Base-by-base conservation (phyloP, 805 yeast genomes). In the Candida succiphila region DNA sequence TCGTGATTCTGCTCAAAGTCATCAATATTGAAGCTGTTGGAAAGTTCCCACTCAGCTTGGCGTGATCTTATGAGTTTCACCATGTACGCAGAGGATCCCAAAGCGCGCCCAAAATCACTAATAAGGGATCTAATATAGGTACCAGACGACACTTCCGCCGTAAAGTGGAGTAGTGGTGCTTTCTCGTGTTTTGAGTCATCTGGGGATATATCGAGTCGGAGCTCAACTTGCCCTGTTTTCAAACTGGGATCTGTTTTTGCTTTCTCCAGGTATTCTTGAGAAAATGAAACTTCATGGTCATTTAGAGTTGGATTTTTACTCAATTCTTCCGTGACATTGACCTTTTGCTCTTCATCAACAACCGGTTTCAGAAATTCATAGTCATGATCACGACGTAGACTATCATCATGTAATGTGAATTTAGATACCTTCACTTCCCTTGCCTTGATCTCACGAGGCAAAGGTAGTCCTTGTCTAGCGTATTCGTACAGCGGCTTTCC, bases 401-500 rank as follows among this genome's bases (percentile, higher is more conserved):
- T 67, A 33, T 77, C 82, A 31, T 60, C 63, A 27, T 62, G 60
- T 1, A 88, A 57, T 9, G 65, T 63, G 27, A 86, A 48, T 25
- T 66, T 69, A 43, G 61, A 57, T 3, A 92, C 69, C 21, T 63
- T 66, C 12, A 86, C 86, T 20, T 74, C 72, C 43, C 98, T 68
- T 2, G 83, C 70, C 46, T 82, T 76, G 33, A 94, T 85, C n/a
- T 79, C 71, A 32, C 73, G 69, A 0, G 98, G 98, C 16, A 92
- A 65, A 0, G 95, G 89, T 18, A 71, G 61, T 0, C 94, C 94
- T 41, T 81, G 73, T 41, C 98, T 68, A 2, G 98, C 98, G 53
- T 92, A 92, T 47, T 89, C 95, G 52, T 94, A 87, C 31, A 94
- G 61, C 4, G 95, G 94, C 58, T 78, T 86, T 14, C 99, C 99